Evolutionary conservation across 2,329 filamentous ascomycete species (phyloP).

Genomic region (Venturia asperata): DNA sequence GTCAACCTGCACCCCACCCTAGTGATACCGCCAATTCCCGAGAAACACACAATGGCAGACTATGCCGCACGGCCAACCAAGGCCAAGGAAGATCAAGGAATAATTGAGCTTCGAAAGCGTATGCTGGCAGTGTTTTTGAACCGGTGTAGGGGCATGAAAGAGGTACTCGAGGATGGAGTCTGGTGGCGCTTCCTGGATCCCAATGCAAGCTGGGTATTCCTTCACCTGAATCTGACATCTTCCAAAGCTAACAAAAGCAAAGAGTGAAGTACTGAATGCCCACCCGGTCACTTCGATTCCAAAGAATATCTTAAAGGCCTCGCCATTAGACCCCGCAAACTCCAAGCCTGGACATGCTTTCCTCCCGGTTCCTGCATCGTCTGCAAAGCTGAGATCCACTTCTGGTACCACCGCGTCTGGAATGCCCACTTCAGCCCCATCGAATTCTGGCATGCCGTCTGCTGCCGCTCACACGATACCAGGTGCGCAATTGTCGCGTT

Average conservation of each 20-base stretch:
- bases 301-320: constrained; percentile 88
- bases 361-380: constrained; percentile 76
- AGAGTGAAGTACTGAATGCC: constrained; percentile 93
- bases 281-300: constrained; percentile 86
- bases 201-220: constrained; percentile 89
- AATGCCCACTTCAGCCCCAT: constrained; percentile 49
- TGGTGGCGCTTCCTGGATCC: constrained; percentile 98
- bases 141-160: constrained; percentile 84
- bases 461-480: constrained; percentile 51
- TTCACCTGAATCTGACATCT: constrained; percentile 19
- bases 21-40: constrained; percentile 92
- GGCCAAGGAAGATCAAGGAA: constrained; percentile 93
- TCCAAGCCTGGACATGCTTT: constrained; percentile 79
- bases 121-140: constrained; percentile 97
- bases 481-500: constrained; percentile 64
- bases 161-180: constrained; percentile 84
- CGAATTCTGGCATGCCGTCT: constrained; percentile 43
- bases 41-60: constrained; percentile 98
- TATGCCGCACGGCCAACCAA: constrained; percentile 97
- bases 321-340: constrained; percentile 92
- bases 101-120: constrained; percentile 92
- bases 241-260: constrained; percentile 18
- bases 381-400: constrained; percentile 69
- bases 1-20: constrained; percentile 90
- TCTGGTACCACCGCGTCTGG: constrained; percentile 40